A percentile compares a stretch with the other conserved stretches of the same genome.
Conservation (phyloP, 139 green algal species). For the Picochlorum sp. region DNA sequence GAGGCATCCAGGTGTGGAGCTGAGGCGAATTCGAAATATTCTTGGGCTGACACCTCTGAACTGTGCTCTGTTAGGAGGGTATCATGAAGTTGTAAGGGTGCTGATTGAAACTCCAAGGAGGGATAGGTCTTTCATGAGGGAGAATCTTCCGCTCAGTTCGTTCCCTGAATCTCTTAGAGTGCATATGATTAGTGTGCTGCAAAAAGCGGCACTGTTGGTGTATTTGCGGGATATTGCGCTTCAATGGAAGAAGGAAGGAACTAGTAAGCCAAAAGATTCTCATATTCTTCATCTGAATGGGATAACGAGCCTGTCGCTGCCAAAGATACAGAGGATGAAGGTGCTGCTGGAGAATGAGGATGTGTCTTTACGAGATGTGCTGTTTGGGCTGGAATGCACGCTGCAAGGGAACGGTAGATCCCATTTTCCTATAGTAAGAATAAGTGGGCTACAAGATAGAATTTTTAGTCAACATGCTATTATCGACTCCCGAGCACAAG, state of each 20-base stretch:
- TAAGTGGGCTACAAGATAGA: too few species aligned
- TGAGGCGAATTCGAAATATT: conserved; percentile 6
- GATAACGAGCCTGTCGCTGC: background rate
- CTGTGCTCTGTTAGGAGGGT: conserved; percentile 7
- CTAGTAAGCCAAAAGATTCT: background rate
- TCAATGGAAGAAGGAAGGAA: background rate
- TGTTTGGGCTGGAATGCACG: conserved; percentile 4
- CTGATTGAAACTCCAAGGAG: background rate
- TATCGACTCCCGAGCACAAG: too few species aligned
- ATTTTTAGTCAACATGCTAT: too few species aligned
- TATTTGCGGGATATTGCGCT: background rate
- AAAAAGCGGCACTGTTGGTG: background rate
- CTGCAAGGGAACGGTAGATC: background rate
- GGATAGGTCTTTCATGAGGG: background rate
- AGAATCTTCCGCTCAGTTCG: background rate
- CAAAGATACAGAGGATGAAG: background rate
- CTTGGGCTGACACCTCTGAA: conserved; percentile 13
- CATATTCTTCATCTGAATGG: background rate
- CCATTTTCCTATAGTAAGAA: too few species aligned
- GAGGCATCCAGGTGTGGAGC: conserved; percentile 1
- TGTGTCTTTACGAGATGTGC: background rate
- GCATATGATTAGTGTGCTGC: conserved; percentile 4
- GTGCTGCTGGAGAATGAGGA: background rate
- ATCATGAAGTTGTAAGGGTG: conserved; percentile 1
- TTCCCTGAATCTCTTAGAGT: conserved; percentile 6